phyloP scores from a whole-genome alignment of 148 eudicot species.

The Oxyria digyna region DNA sequence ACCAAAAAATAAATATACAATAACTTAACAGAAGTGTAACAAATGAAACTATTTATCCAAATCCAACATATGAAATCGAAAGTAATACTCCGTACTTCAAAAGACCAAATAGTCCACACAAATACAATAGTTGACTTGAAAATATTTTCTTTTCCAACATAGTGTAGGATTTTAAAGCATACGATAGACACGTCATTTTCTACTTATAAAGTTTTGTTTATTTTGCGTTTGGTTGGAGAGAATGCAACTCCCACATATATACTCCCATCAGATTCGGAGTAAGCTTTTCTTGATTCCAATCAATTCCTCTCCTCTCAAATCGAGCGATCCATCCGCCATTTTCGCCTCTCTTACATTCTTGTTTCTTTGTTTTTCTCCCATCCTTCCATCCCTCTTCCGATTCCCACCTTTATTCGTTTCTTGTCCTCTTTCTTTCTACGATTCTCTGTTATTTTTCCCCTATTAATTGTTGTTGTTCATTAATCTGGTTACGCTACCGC shows the following conservation, averaged over 20 bases:
- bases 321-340: conserved; percentile 15
- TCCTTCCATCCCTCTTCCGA: conserved; percentile 6
- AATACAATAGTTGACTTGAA: too few species aligned
- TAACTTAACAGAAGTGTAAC: too few species aligned
- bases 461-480: background rate
- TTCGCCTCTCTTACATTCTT: conserved; percentile 16
- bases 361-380: conserved; percentile 9
- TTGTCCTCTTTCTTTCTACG: background rate
- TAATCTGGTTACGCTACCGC: background rate
- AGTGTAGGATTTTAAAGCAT: too few species aligned
- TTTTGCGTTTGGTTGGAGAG: too few species aligned
- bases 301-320: background rate
- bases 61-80: too few species aligned
- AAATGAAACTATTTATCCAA: too few species aligned
- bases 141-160: too few species aligned
- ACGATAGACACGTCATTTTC: too few species aligned
- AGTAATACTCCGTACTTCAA: too few species aligned
- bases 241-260: background rate
- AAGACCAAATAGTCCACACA: too few species aligned
- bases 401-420: background rate
- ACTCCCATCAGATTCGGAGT: background rate
- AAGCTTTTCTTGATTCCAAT: background rate
- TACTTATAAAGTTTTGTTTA: too few species aligned
- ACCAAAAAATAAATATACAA: too few species aligned
- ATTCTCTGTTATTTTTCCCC: background rate